Evolutionary conservation across 2,329 filamentous ascomycete genomes (phyloP).

Genomic region (Verticillium alfalfae): DNA sequence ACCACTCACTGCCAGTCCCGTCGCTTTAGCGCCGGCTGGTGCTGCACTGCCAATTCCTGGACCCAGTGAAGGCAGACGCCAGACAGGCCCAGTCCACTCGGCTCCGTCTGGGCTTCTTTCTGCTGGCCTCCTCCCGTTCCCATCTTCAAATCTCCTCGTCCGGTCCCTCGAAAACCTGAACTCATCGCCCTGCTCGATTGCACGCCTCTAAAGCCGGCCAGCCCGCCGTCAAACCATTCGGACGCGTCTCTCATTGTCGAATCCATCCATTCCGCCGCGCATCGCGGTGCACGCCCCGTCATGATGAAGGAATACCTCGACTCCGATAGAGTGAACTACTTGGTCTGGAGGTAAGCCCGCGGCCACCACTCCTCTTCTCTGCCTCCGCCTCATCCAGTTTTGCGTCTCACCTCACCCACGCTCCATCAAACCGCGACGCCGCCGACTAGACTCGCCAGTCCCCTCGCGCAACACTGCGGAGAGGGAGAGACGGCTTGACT

Average conservation of each 20-base stretch:
- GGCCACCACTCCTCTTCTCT: constrained; percentile 13
- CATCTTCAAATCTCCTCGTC: constrained; percentile 3
- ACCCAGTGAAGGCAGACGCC: not conserved
- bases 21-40: not conserved
- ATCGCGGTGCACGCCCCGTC: constrained; percentile 12
- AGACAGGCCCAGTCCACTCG: constrained; percentile 1
- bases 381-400: constrained; percentile 3
- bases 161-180: not conserved
- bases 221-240: not conserved
- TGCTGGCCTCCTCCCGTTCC: not conserved
- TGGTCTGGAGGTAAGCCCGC: constrained; percentile 62
- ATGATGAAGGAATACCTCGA: constrained; percentile 59
- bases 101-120: not conserved
- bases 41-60: constrained; percentile 2
- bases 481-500: not conserved
- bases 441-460: not conserved
- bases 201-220: not conserved
- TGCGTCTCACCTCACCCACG: constrained; percentile 9
- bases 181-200: not conserved
- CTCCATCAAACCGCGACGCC: not conserved
- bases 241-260: not conserved
- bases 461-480: not conserved
- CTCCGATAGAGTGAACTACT: constrained; percentile 64
- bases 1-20: not conserved
- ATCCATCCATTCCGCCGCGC: constrained; percentile 8